Percentiles rank a stretch among this genome's conserved stretches.
Evolutionary conservation across 75 land plant species (phyloP).

Genomic region (Picea glauca): DNA sequence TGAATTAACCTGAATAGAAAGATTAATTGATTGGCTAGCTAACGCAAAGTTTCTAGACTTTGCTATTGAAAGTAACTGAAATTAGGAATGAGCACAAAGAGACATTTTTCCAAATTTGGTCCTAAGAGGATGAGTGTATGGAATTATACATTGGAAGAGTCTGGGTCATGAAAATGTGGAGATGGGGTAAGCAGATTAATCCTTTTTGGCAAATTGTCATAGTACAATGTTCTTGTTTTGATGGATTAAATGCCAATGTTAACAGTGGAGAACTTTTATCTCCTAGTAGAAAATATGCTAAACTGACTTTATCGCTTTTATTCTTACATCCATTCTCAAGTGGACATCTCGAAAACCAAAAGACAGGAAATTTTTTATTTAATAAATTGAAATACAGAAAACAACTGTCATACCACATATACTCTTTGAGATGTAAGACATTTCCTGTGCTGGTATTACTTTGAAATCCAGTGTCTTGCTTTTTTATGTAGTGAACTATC

Average conservation of each 20-base stretch:
- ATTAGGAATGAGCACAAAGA: no score
- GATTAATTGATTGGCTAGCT: no score
- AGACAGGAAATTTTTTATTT: background rate
- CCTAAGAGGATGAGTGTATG: no score
- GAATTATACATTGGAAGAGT: no score
- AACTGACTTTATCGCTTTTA: background rate
- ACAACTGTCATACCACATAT: background rate
- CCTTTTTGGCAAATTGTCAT: no score
- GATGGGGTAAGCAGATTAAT: no score
- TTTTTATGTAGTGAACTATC: background rate
- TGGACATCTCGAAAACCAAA: background rate
- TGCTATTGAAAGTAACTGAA: no score
- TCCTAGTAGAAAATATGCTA: background rate
- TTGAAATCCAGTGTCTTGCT: background rate
- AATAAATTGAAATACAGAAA: background rate
- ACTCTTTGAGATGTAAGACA: background rate
- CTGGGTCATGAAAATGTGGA: no score
- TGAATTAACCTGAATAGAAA: no score
- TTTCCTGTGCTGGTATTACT: background rate
- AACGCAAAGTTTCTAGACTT: no score
- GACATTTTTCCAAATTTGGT: no score
- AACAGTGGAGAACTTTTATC: background rate
- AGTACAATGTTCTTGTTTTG: background rate
- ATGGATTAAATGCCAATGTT: background rate
- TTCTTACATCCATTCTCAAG: background rate